These are phyloP conservation scores for Talaromyces sp. DNA, from an alignment of 2,329 filamentous ascomycete species.

Conservation along the genomic window DNA sequence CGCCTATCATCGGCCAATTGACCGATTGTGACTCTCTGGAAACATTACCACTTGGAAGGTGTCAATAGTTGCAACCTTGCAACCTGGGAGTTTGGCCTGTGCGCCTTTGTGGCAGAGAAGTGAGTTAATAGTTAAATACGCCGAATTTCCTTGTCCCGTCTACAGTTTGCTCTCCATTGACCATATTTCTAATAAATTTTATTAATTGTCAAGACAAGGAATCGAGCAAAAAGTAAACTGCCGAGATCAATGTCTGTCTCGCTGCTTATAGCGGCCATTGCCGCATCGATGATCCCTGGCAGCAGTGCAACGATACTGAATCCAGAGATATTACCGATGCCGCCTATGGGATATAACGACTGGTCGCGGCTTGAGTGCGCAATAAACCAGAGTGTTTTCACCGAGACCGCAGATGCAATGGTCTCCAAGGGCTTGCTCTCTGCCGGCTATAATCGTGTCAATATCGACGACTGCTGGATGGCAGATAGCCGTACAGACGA, in stretches of 20 bases:
- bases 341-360: slow-evolving; percentile 50
- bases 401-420: slow-evolving; percentile 44
- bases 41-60: background rate
- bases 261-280: background rate
- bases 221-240: background rate
- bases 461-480: slow-evolving; percentile 45
- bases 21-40: slow-evolving; percentile 30
- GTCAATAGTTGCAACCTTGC: background rate
- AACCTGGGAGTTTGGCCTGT: background rate
- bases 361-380: slow-evolving; percentile 46
- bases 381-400: slow-evolving; percentile 45
- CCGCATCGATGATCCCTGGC: slow-evolving; percentile 4
- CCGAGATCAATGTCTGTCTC: background rate
- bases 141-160: background rate
- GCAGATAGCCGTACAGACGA: slow-evolving; percentile 27
- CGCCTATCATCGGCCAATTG: background rate
- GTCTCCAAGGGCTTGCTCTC: slow-evolving; percentile 34
- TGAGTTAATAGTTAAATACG: background rate
- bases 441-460: slow-evolving; percentile 35
- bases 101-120: background rate
- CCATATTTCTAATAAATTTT: background rate
- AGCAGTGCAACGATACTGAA: slow-evolving; percentile 15
- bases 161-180: background rate
- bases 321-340: slow-evolving; percentile 26
- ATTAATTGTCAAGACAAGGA: background rate